Conservation (phyloP, 2,329 filamentous ascomycete species). For the Claviceps digitariae region DNA sequence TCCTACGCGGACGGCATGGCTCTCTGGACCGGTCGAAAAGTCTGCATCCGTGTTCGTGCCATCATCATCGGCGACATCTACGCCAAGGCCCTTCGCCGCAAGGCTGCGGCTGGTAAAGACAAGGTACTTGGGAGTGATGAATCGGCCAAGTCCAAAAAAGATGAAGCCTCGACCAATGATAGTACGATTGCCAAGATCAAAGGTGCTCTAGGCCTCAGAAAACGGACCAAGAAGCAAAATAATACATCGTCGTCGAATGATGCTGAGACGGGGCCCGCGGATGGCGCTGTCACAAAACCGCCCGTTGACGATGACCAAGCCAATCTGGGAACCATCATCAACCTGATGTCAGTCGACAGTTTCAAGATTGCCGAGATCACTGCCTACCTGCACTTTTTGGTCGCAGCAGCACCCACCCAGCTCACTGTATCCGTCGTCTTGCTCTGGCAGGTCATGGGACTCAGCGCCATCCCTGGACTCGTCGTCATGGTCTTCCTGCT, state of each 20-base stretch:
- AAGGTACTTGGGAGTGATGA: constrained; percentile 50
- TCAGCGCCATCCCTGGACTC: constrained; percentile 88
- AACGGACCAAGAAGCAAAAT: constrained; percentile 36
- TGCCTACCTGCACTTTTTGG: constrained; percentile 90
- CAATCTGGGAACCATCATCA: constrained; percentile 96
- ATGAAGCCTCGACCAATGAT: constrained; percentile 20
- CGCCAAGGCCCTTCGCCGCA: constrained; percentile 82
- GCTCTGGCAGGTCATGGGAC: constrained; percentile 80
- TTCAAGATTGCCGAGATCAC: constrained; percentile 96
- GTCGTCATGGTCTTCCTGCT: constrained; percentile 79
- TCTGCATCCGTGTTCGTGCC: constrained; percentile 83
- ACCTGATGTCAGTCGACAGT: constrained; percentile 97
- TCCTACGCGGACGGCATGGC: constrained; percentile 76
- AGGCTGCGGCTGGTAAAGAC: constrained; percentile 68
- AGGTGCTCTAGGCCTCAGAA: constrained; percentile 46
- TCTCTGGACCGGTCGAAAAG: constrained; percentile 84
- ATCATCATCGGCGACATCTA: constrained; percentile 98
- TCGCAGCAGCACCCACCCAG: constrained; percentile 82
- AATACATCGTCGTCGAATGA: constrained; percentile 18
- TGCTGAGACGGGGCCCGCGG: constrained; percentile 18
- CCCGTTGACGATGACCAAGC: constrained; percentile 54
- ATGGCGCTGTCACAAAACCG: constrained; percentile 22
- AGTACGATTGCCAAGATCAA: constrained; percentile 37
- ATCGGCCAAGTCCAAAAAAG: constrained; percentile 22
- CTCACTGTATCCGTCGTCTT: constrained; percentile 67